Conservation (phyloP, 2,329 filamentous ascomycete genomes). For the Ilyonectria sp. region DNA sequence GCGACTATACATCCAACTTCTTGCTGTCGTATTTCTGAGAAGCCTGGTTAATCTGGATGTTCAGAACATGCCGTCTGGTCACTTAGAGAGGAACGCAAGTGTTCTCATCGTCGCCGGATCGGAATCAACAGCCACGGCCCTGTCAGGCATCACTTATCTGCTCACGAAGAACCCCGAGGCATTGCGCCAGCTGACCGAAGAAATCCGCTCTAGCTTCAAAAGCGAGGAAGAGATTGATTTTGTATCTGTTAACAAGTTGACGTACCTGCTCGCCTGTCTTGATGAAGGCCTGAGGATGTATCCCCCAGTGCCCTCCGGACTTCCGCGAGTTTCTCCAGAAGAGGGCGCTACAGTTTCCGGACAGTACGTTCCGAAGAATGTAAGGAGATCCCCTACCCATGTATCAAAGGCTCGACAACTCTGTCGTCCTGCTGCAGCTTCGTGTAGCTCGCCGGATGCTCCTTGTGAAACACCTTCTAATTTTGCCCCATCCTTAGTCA, state of each 20-base stretch:
- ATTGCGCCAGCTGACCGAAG: conserved; percentile 52
- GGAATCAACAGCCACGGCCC: conserved; percentile 51
- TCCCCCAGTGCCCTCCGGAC: background rate
- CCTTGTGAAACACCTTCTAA: no score
- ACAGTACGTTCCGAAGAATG: background rate
- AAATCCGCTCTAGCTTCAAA: conserved; percentile 43
- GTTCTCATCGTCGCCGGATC: conserved; percentile 47
- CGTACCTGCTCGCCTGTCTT: conserved; percentile 7
- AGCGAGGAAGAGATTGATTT: conserved; percentile 31
- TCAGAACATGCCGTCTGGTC: no score
- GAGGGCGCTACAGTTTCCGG: background rate
- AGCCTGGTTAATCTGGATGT: no score
- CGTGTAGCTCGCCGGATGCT: no score
- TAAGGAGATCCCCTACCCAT: no score
- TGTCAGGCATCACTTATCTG: conserved; percentile 47
- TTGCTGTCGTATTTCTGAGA: no score
- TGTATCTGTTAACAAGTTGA: conserved; percentile 1
- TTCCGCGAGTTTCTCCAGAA: background rate
- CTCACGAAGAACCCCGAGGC: conserved; percentile 49
- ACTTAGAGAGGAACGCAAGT: background rate
- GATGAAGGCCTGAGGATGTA: conserved; percentile 11
- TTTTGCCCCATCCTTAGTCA: no score
- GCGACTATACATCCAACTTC: no score
- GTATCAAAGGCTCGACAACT: conserved; percentile 2
- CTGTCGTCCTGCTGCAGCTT: no score